Percentiles rank a stretch among this genome's conserved stretches.
Conservation (phyloP, 768 basidiomycete genomes). For the Phlebiopsis flavidoalba region DNA sequence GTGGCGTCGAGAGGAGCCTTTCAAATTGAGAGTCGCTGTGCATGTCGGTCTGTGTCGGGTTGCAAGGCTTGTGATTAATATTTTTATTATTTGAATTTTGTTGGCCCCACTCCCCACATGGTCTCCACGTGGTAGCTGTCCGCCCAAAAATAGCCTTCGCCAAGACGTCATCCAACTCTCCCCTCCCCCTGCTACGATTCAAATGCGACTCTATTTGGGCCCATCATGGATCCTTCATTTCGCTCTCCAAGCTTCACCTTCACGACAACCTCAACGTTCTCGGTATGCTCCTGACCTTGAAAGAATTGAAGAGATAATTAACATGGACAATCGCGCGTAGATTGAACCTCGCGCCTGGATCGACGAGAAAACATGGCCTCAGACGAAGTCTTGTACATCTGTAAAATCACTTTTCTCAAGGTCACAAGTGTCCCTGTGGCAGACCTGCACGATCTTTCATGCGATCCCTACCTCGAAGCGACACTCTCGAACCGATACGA, state of each 20-base stretch:
- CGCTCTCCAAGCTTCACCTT: not conserved
- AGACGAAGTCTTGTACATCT: slow-evolving; percentile 13
- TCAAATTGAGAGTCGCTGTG: too few species aligned
- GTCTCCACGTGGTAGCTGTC: not conserved
- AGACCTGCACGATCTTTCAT: slow-evolving; percentile 21
- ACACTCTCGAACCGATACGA: slow-evolving; percentile 12
- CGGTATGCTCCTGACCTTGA: not conserved
- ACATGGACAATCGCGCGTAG: not conserved
- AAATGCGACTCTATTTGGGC: too few species aligned
- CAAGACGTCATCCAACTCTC: not conserved
- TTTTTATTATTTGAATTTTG: too few species aligned
- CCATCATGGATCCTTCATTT: not conserved
- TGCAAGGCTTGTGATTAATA: too few species aligned
- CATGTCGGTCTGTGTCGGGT: too few species aligned
- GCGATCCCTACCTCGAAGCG: slow-evolving; percentile 23
- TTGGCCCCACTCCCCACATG: not conserved
- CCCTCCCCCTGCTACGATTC: not conserved
- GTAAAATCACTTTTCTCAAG: slow-evolving; percentile 19
- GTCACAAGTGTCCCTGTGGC: slow-evolving; percentile 19
- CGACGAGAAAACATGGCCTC: not conserved
- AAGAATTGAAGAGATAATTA: not conserved
- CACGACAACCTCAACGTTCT: not conserved
- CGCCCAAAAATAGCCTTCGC: not conserved
- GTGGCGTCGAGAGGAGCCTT: too few species aligned
- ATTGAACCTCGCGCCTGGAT: not conserved